Base-by-base conservation (phyloP, 2,329 filamentous ascomycete genomes). In the Trichophyton rubrum region DNA sequence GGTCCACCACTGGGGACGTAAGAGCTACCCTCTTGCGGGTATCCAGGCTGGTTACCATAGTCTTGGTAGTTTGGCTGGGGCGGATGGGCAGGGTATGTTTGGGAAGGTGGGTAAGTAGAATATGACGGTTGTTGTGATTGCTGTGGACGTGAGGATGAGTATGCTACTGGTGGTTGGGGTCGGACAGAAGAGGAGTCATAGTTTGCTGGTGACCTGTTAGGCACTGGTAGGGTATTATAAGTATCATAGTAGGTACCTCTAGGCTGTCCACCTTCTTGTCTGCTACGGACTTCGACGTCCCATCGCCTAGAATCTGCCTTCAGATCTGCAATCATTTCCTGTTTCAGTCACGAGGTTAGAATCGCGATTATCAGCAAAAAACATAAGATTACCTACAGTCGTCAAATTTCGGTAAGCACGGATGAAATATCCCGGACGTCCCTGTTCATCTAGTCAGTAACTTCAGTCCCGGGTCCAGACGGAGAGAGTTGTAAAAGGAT, bases 351-450 rank as follows among this genome's bases (percentile, higher is more conserved):
- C 24, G 55, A 45, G 13, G 27, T 53, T 40, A 35, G 13, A 20
- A 22, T 17, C 15, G 13, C 15, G n/a, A 27, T 7, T 20, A 30
- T 27, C 49, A 41, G 35, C 22, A 20, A 27, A 20, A 43, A 30
- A 22, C 61, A 68, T 69, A 24, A 9, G 45, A 27, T 27, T 11
- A 27, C 85, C 77, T 80, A 90, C 87, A 69, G 85, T 85, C 67
- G 87, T 90, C 69, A 90, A 75, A 71, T 89, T 89, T 64, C 87
- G 82, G 74, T 90, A 90, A 64, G 86, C 87, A 56, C 85, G 89
- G 72, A 90, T 88, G 73, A 84, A 88, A 76, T 87, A 90, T 67
- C 87, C 87, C 68, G 83, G 80, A 64, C 84, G 84, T 65, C 82
- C 77, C 75, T 87, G 81, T 66, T 43, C 5, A 59, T 81, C 78